phyloP scores from a whole-genome alignment of 192 early-diverging fungal species.

The Linnemannia schmuckeri region DNA sequence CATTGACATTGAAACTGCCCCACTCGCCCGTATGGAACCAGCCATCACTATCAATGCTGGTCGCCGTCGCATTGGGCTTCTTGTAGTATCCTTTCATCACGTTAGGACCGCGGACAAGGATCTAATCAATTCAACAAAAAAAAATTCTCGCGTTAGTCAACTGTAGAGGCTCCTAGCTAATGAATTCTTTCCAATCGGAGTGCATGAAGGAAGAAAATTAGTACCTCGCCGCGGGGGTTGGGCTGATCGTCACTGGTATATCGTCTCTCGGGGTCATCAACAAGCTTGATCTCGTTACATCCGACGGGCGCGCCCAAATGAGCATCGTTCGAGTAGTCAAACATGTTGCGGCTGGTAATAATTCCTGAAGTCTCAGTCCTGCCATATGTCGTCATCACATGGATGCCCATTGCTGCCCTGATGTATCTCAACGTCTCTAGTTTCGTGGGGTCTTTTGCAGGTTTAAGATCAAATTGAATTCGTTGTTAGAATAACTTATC shows the following conservation, averaged over 20 bases:
- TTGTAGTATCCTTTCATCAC: conserved; percentile 68
- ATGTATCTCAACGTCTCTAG: conserved; percentile 41
- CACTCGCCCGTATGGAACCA: conserved; percentile 72
- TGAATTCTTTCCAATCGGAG: background rate
- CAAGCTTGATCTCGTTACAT: conserved; percentile 74
- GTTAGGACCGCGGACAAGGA: conserved; percentile 64
- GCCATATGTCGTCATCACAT: conserved; percentile 40
- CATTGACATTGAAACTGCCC: conserved; percentile 56
- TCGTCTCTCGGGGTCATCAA: conserved; percentile 61
- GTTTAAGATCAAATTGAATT: background rate
- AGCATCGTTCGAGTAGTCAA: conserved; percentile 32
- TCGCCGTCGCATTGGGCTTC: conserved; percentile 60
- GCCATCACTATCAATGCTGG: conserved; percentile 65
- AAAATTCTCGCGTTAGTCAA: background rate
- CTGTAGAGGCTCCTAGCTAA: background rate
- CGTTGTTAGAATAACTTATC: background rate
- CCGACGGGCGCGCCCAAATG: conserved; percentile 75
- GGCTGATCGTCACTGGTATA: conserved; percentile 57
- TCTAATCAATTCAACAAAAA: conserved; percentile 11
- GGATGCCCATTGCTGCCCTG: conserved; percentile 41
- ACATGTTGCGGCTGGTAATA: conserved; percentile 41
- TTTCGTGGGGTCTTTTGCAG: conserved; percentile 39
- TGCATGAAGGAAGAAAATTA: background rate
- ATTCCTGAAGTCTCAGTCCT: conserved; percentile 50
- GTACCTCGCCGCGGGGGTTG: conserved; percentile 81